Conservation (phyloP, 2,329 filamentous ascomycete species). For the Arthrobotrys sinensis region DNA sequence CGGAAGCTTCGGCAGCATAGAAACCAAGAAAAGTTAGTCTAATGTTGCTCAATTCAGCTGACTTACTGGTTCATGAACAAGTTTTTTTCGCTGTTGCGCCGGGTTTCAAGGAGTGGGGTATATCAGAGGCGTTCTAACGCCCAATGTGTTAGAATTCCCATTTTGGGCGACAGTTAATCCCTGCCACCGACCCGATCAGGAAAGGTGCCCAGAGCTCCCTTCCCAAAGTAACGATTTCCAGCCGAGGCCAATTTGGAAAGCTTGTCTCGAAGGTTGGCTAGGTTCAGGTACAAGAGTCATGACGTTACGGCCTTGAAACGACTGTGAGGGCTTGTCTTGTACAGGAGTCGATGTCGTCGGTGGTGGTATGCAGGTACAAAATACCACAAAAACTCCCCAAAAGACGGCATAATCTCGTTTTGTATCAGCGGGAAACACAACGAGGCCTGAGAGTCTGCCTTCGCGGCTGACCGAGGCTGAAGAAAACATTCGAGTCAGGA, state of each 20-base stretch:
- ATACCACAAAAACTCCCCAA: not conserved
- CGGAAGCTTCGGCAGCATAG: conserved; percentile 21
- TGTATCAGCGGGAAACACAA: conserved; percentile 26
- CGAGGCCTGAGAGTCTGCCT: conserved; percentile 19
- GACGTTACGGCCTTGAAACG: conserved; percentile 29
- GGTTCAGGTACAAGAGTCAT: conserved; percentile 50
- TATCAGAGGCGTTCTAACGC: conserved; percentile 27
- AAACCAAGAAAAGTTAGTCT: conserved; percentile 42
- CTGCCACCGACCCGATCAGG: conserved; percentile 4
- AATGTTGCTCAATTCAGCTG: conserved; percentile 41
- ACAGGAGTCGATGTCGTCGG: conserved; percentile 1
- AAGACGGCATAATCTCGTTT: conserved; percentile 16
- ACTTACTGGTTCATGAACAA: not conserved
- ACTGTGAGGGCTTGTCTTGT: conserved; percentile 16
- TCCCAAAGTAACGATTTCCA: conserved; percentile 14
- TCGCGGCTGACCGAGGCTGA: not conserved
- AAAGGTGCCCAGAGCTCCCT: conserved; percentile 22
- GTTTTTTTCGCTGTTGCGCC: conserved; percentile 26
- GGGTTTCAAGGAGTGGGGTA: conserved; percentile 46
- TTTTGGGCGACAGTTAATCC: conserved; percentile 6
- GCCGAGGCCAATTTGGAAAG: conserved; percentile 33
- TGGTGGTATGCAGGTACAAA: conserved; percentile 27
- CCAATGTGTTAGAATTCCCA: conserved; percentile 45
- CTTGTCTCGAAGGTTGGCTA: conserved; percentile 19
- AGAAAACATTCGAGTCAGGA: conserved; percentile 6